Base-by-base conservation (phyloP, 495 filamentous ascomycete genomes). In the Aspergillus hancockii region DNA sequence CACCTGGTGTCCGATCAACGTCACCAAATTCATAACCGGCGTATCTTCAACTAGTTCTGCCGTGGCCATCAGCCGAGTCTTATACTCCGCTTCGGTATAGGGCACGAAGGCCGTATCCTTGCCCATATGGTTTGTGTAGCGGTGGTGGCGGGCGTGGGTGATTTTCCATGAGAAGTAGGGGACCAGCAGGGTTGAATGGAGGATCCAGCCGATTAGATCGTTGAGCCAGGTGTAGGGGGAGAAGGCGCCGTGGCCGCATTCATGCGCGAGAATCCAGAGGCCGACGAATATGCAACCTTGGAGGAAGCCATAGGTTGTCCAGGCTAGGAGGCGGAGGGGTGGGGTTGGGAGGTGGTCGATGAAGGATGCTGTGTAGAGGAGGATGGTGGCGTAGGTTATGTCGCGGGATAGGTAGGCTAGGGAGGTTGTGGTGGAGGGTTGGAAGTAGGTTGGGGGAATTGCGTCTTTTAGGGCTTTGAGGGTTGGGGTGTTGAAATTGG, bases 181-280 rank as follows among this genome's bases (percentile, higher is more conserved):
- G 4, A 89, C 87, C 59, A 88, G 75, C 8, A 90, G 75, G 22
- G 79, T 69, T 0, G 86, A 90, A 66, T 90, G 88, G 49, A 77
- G 68, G 57, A 86, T 73, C 83, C 85, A 87, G 25, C 88, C 88
- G 57, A 89, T 81, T 58, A 81, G 79, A 60, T 88, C 82, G 62
- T 90, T 90, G 38, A 89, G 71, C 31, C 41, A 68, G 61, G 81
- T 79, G 62, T 77, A 81, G 5, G 78, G 66, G 10, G 88, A 90
- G 80, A 90, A 90, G 8, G 85, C 82, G 47, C 85, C 84, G 63
- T 96, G 91, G 60, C 91, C 91, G 70, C 90, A 94, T 76, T 95
- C 91, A 72, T 94, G 91, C 21, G 90, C 90, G 46, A 95, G 75
- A 45, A 94, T 88, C 91, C 91, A 95, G 28, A 91, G 66, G 45